Evolutionary conservation across 768 basidiomycete genomes (phyloP).

Genomic region (Dentipellis fragilis): DNA sequence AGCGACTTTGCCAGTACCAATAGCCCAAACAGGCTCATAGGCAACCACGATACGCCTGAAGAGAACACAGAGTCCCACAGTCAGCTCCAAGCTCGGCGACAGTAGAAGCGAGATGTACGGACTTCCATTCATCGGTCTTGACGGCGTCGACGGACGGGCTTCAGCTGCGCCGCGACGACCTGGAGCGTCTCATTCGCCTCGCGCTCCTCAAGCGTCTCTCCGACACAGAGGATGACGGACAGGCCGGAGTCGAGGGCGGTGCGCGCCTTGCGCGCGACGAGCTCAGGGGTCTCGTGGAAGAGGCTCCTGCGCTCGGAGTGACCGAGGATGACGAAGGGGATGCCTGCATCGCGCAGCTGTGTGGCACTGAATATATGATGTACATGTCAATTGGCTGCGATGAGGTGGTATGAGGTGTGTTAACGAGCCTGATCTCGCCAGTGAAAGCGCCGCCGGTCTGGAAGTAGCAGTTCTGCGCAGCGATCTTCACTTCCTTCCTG

Average conservation of each 20-base stretch:
- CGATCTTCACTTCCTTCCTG: constrained; percentile 61
- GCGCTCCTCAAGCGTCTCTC: constrained; percentile 85
- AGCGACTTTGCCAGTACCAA: constrained; percentile 95
- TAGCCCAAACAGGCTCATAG: constrained; percentile 98
- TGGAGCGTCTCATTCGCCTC: constrained; percentile 67
- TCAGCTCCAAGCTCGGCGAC: neutral
- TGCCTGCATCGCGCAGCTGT: constrained; percentile 78
- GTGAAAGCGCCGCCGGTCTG: constrained; percentile 87
- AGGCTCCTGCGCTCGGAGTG: constrained; percentile 94
- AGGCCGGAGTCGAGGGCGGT: constrained; percentile 69
- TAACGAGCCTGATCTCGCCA: constrained; percentile 81
- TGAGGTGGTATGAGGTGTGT: neutral
- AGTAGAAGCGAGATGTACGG: constrained; percentile 17
- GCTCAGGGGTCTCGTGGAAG: constrained; percentile 79
- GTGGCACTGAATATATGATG: constrained; percentile 38
- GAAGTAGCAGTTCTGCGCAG: constrained; percentile 88
- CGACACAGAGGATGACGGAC: constrained; percentile 90
- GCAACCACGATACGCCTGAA: constrained; percentile 84
- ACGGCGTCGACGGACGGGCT: constrained; percentile 59
- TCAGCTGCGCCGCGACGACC: constrained; percentile 77
- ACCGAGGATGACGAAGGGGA: constrained; percentile 89
- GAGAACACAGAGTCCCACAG: neutral
- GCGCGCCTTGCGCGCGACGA: constrained; percentile 80
- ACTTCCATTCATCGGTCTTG: constrained; percentile 74
- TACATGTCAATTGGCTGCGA: neutral